Evolutionary conservation across 73 alveolate genomes (phyloP).

Genomic region (Urostyla sp.): DNA sequence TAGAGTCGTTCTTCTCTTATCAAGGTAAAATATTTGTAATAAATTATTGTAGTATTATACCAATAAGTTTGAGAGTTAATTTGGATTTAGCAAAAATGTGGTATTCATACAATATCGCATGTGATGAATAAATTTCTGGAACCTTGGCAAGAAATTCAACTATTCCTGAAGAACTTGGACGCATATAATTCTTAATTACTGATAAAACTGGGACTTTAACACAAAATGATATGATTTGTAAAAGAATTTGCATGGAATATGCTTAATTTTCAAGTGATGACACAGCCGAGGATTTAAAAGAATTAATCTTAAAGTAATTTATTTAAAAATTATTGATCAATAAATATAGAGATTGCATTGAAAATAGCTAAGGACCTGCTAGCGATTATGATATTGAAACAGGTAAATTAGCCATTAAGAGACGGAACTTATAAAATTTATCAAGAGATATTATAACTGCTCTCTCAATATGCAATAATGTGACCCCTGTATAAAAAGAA

Average conservation of each 20-base stretch:
- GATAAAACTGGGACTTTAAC: conserved; percentile 98
- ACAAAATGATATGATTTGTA: conserved; percentile 91
- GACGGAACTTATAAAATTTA: conserved; percentile 76
- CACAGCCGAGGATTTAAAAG: conserved; percentile 76
- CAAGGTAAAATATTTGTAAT: too few relatives aligned
- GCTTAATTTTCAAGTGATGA: conserved; percentile 79
- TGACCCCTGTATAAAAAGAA: conserved; percentile 80
- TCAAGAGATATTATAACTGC: conserved; percentile 77
- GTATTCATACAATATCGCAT: conserved; percentile 75
- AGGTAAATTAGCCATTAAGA: conserved; percentile 54
- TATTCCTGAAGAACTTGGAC: conserved; percentile 95
- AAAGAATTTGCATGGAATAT: conserved; percentile 77
- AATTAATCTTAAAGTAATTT: conserved; percentile 66
- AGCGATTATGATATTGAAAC: conserved; percentile 20
- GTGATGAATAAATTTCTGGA: conserved; percentile 83
- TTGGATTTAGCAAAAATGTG: conserved; percentile 90
- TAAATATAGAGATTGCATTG: too few relatives aligned
- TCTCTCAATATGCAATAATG: conserved; percentile 80
- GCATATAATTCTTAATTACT: conserved; percentile 85
- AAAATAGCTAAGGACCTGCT: conserved; percentile 42
- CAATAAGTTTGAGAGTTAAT: conserved; percentile 90
- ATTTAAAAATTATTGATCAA: conserved; percentile 64
- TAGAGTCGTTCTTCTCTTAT: conserved; percentile 79
- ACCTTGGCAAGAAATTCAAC: conserved; percentile 87
- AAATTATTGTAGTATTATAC: conserved; percentile 87